Percentiles rank a stretch among this genome's conserved stretches.
Evolutionary conservation across 2,329 filamentous ascomycete genomes (phyloP).

Genomic region (Aschersonia sp.): DNA sequence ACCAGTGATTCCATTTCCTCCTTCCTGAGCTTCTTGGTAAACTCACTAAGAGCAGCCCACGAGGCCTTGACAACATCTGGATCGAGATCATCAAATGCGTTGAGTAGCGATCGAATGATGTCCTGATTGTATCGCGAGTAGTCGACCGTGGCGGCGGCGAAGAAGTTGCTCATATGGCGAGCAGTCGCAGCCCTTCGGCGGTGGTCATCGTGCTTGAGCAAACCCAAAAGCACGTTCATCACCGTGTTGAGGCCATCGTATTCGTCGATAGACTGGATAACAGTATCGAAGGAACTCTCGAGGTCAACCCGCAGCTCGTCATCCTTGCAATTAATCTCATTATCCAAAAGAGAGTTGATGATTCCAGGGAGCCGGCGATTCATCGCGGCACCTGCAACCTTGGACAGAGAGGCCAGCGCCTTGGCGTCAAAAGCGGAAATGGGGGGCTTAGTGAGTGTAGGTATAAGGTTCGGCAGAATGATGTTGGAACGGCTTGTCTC

Average conservation of each 20-base stretch:
- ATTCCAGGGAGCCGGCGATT: conserved; percentile 79
- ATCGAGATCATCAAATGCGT: conserved; percentile 84
- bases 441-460: conserved; percentile 76
- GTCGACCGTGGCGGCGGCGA: conserved; percentile 64
- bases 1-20: conserved; percentile 97
- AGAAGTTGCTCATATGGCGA: conserved; percentile 73
- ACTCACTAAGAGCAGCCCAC: conserved; percentile 73
- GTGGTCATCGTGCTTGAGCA: conserved; percentile 90
- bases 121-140: conserved; percentile 95
- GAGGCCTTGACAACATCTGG: conserved; percentile 72
- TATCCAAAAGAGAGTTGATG: conserved; percentile 88
- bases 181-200: conserved; percentile 65
- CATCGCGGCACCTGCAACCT: conserved; percentile 83
- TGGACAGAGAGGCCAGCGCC: conserved; percentile 80
- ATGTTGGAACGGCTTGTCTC: conserved; percentile 90
- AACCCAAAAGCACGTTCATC: conserved; percentile 81
- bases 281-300: conserved; percentile 69
- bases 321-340: conserved; percentile 65
- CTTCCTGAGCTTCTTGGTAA: conserved; percentile 82
- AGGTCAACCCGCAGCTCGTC: conserved; percentile 61
- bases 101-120: conserved; percentile 76
- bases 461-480: conserved; percentile 90
- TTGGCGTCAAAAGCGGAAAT: conserved; percentile 92
- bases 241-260: conserved; percentile 89
- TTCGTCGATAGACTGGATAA: conserved; percentile 86